These are phyloP conservation scores for Globisporangium barbulae DNA, from an alignment of 352 stramenopile species.

Conservation along the genomic window DNA sequence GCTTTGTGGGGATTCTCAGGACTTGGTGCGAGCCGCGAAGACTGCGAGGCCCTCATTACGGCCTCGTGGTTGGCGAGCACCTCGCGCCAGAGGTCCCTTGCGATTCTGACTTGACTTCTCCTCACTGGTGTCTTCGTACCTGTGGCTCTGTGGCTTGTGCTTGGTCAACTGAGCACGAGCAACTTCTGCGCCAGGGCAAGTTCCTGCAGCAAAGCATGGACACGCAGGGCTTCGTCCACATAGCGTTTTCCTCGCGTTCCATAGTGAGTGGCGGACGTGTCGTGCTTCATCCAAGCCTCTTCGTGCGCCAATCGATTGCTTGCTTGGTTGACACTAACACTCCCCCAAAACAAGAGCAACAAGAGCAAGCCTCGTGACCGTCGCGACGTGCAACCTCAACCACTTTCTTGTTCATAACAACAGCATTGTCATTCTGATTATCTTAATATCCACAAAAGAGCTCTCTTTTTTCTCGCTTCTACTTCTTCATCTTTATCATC, in stretches of 20 bases:
- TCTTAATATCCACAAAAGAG: neutral
- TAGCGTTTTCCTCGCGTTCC: slow-evolving; percentile 63
- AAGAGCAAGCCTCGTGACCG: slow-evolving; percentile 67
- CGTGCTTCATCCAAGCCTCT: neutral
- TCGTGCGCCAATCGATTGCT: neutral
- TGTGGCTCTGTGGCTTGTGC: too few species aligned
- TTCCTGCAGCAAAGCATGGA: slow-evolving; percentile 78
- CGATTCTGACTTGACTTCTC: neutral
- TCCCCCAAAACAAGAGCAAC: too few species aligned
- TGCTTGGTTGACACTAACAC: slow-evolving; percentile 5
- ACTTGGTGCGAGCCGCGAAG: slow-evolving; percentile 2
- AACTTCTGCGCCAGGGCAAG: slow-evolving; percentile 80
- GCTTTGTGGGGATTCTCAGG: neutral
- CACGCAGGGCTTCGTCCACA: slow-evolving; percentile 49
- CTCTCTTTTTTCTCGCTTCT: neutral
- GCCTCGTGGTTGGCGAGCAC: slow-evolving; percentile 4
- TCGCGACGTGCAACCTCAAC: slow-evolving; percentile 98
- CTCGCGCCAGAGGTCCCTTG: neutral
- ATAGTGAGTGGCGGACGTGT: slow-evolving; percentile 27
- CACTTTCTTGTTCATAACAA: neutral
- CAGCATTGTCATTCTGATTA: neutral
- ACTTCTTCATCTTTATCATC: neutral
- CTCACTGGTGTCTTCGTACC: neutral
- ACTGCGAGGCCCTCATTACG: slow-evolving; percentile 25
- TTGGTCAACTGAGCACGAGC: slow-evolving; percentile 65